These are phyloP conservation scores for Pyrenophora seminiperda DNA, from an alignment of 2,329 filamentous ascomycete genomes.

Conservation along the genomic window DNA sequence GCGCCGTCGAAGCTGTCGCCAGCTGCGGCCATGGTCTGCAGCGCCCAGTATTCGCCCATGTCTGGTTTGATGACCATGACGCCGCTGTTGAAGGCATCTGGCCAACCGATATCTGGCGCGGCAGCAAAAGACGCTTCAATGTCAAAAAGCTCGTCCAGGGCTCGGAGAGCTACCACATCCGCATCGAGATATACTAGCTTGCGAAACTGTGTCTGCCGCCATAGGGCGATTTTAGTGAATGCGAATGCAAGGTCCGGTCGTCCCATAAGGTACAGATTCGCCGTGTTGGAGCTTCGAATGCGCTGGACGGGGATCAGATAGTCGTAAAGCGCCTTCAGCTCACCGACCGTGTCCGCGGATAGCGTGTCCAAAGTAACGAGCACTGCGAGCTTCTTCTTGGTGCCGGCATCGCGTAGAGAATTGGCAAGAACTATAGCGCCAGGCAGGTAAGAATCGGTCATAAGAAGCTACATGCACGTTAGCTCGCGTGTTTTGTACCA, in stretches of 20 bases:
- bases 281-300: conserved; percentile 75
- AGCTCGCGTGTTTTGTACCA: conserved; percentile 31
- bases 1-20: conserved; percentile 96
- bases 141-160: conserved; percentile 90
- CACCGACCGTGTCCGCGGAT: conserved; percentile 72
- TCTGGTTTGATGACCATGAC: conserved; percentile 90
- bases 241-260: conserved; percentile 87
- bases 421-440: conserved; percentile 93
- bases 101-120: conserved; percentile 96
- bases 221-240: conserved; percentile 95
- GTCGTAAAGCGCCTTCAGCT: conserved; percentile 86
- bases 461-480: conserved; percentile 69
- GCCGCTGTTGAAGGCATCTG: conserved; percentile 97
- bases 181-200: conserved; percentile 95
- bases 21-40: conserved; percentile 80
- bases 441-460: conserved; percentile 91
- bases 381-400: conserved; percentile 82
- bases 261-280: conserved; percentile 90
- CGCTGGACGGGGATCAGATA: conserved; percentile 83
- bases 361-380: conserved; percentile 82
- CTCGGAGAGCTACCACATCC: conserved; percentile 87
- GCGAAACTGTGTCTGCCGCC: conserved; percentile 87
- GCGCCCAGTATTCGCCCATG: conserved; percentile 83
- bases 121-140: conserved; percentile 67
- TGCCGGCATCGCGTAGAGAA: conserved; percentile 88